A percentile compares a stretch with the other conserved stretches of the same genome.
Conservation (phyloP, 768 basidiomycete genomes). For the Tulasnella sp. region DNA sequence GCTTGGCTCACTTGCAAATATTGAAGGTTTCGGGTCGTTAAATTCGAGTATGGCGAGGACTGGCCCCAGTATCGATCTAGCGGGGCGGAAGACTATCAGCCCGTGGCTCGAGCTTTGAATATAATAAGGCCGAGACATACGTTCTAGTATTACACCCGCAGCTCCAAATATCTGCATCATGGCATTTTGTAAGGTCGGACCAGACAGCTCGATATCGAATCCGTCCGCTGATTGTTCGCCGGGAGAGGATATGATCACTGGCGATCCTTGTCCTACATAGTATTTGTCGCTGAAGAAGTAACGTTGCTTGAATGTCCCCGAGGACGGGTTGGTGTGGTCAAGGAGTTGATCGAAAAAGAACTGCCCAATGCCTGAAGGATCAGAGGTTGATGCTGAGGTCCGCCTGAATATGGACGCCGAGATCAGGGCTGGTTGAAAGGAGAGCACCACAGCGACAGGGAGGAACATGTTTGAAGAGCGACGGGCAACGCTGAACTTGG, state of each 20-base stretch:
- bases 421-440: too few relatives aligned
- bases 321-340: slow-evolving; percentile 16
- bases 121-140: neutral
- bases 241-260: slow-evolving; percentile 11
- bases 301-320: slow-evolving; percentile 19
- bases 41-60: neutral
- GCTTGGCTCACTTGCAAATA: neutral
- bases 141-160: slow-evolving; percentile 14
- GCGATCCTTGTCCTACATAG: slow-evolving; percentile 1
- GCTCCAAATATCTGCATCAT: slow-evolving; percentile 10
- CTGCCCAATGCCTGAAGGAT: too few relatives aligned
- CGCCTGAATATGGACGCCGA: too few relatives aligned
- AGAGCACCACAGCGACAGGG: too few relatives aligned
- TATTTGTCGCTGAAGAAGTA: slow-evolving; percentile 12
- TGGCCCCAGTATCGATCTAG: slow-evolving; percentile 14
- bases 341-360: slow-evolving; percentile 17
- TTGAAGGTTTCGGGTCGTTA: slow-evolving; percentile 8
- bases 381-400: too few relatives aligned
- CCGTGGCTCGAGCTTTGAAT: neutral
- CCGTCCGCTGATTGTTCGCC: slow-evolving; percentile 14
- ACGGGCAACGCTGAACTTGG: too few relatives aligned
- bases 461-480: too few relatives aligned
- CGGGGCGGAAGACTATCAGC: neutral
- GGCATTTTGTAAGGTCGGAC: neutral
- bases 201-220: neutral